Base-by-base conservation (phyloP, 306 rosid species). In the Ormosia emarginata region DNA sequence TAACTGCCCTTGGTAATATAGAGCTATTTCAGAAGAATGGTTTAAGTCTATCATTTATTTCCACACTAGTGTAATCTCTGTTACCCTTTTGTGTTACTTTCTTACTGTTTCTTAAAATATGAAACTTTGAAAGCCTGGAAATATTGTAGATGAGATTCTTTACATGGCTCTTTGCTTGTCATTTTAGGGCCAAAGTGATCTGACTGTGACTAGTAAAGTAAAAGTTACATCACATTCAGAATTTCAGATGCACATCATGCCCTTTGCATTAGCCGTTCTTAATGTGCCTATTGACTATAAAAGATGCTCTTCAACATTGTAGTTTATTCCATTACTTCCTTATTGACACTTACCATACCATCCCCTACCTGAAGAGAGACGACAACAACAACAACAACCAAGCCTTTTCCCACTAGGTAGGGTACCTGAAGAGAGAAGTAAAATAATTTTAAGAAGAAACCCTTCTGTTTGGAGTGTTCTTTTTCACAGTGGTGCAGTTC, bases 1-100 rank as follows among this genome's bases (percentile, higher is more conserved):
- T 79, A 68, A 79, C 40, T 61, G 47, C 36, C 74, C 67, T 61
- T 68, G 61, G 50, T 59, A 73, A 37, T 43, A 77, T 61, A 12
- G 67, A 57, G 37, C 56, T 70, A 46, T 49, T 49, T 77, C 30
- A 47, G 70, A 64, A 41, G 32, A 57, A 43, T 67, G 70, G 13
- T 74, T 79, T 73, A 14, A 62, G 62, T 46, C 55, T 81, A 55
- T 53, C 44, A 74, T 55, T 74, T 47, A 15, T 55, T 15, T 62
- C 50, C 15, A 8, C 39, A 43, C 40, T 4, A 6, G 69, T 7
- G 41, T 59, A 84, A 17, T 74, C 11, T 49, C 62, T 50, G 29
- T 58, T 70, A 8, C 46, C 40, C 67, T 67, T 43, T 49, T 63
- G 55, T 15, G 24, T 47, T 46, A 24, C 33, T 41, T 58, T 67